phyloP scores from a whole-genome alignment of 2,329 filamentous ascomycete species.

The Aspergillus oerlinghausenensis region DNA sequence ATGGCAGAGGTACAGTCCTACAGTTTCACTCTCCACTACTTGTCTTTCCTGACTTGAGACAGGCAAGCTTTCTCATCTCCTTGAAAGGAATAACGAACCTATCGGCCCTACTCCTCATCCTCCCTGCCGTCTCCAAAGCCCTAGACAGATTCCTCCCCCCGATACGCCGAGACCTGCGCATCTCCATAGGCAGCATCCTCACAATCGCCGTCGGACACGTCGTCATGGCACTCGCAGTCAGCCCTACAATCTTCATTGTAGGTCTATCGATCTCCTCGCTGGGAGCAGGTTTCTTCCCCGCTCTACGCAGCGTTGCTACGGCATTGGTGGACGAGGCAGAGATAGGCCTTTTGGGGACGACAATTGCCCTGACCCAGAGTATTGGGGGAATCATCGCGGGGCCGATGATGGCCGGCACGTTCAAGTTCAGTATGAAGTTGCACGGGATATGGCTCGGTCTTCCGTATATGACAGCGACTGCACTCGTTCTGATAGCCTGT shows the following conservation, averaged over 20 bases:
- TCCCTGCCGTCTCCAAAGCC: conserved; percentile 3
- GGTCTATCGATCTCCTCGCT: conserved; percentile 6
- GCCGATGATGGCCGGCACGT: conserved; percentile 5
- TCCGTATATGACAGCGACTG: conserved; percentile 7
- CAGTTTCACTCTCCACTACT: not conserved
- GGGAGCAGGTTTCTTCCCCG: conserved; percentile 8
- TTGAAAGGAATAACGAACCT: conserved; percentile 7
- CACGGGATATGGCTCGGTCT: conserved; percentile 8
- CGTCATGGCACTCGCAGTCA: conserved; percentile 7
- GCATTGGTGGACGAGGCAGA: conserved; percentile 6
- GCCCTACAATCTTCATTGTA: conserved; percentile 4
- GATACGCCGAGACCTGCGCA: conserved; percentile 2
- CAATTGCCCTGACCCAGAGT: conserved; percentile 9
- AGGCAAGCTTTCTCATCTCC: conserved; percentile 9
- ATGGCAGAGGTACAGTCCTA: conserved; percentile 9
- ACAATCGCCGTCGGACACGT: conserved; percentile 1
- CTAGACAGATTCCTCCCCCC: conserved; percentile 4
- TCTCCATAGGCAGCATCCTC: conserved; percentile 3
- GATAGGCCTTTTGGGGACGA: conserved; percentile 9
- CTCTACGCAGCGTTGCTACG: conserved; percentile 12
- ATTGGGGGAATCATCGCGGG: conserved; percentile 6
- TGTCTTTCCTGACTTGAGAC: not conserved
- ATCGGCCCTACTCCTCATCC: conserved; percentile 4
- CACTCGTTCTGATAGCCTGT: not conserved
- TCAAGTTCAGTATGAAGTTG: conserved; percentile 4